A percentile compares a stretch with the other conserved stretches of the same genome.
Conservation (phyloP, 768 basidiomycete genomes). For the Mycena polygramma region DNA sequence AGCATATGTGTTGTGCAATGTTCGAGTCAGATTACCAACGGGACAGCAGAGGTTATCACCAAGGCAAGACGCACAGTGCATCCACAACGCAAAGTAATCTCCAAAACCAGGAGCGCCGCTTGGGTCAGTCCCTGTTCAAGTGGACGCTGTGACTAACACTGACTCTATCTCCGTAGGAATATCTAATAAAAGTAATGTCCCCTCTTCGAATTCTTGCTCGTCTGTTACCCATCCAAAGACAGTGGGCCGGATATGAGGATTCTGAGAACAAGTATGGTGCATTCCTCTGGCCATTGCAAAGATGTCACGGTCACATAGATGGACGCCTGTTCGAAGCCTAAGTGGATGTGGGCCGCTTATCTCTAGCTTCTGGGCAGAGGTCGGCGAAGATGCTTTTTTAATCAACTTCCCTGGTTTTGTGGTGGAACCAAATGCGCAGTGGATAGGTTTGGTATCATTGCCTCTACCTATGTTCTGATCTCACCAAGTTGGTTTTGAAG, state of each 20-base stretch:
- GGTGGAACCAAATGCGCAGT: not conserved
- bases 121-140: not conserved
- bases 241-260: conserved; percentile 19
- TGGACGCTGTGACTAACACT: not conserved
- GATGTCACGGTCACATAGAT: not conserved
- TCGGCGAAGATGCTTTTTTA: not conserved
- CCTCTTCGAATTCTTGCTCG: not conserved
- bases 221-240: not conserved
- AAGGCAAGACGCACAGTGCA: not conserved
- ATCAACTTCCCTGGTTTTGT: not conserved
- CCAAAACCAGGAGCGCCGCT: not conserved
- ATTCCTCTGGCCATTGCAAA: too few species aligned
- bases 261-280: not conserved
- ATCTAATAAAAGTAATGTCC: conserved; percentile 7
- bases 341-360: conserved; percentile 4
- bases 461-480: not conserved
- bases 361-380: not conserved
- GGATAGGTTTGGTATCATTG: conserved; percentile 11
- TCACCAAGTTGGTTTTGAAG: not conserved
- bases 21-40: not conserved
- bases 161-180: conserved; percentile 1
- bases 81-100: not conserved
- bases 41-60: not conserved
- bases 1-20: not conserved
- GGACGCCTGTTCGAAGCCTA: not conserved